phyloP scores from a whole-genome alignment of 148 eudicot genomes.

The Chenopodium suecicum region DNA sequence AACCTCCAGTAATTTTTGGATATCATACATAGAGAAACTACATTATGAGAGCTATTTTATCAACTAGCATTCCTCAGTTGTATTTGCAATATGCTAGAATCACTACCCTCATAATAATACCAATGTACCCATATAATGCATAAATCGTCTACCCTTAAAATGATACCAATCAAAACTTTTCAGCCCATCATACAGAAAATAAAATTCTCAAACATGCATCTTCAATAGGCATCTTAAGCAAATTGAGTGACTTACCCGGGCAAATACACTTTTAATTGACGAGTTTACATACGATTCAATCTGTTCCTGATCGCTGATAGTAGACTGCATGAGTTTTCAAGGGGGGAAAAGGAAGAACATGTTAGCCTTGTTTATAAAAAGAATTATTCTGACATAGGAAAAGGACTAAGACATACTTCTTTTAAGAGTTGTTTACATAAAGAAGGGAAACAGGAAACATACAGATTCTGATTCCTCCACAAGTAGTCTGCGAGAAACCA shows the following conservation, averaged over 20 bases:
- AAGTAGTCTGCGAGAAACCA: conserved; percentile 86
- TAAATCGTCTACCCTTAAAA: neutral
- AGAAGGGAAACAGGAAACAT: conserved; percentile 23
- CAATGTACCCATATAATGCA: neutral
- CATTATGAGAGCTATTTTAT: neutral
- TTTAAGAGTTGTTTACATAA: neutral
- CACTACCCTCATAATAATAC: neutral
- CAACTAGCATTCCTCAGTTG: conserved; percentile 7
- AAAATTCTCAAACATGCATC: neutral
- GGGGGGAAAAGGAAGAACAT: neutral
- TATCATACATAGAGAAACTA: neutral
- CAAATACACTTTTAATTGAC: conserved; percentile 76
- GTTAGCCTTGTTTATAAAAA: neutral
- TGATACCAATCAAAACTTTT: conserved; percentile 6
- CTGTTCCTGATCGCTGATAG: conserved; percentile 69
- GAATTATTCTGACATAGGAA: neutral
- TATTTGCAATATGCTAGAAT: neutral
- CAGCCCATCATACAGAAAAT: neutral
- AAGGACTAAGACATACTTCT: neutral
- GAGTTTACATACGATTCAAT: conserved; percentile 70
- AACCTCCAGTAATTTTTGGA: neutral
- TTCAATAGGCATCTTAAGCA: neutral
- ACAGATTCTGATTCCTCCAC: conserved; percentile 79
- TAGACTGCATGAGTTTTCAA: conserved; percentile 31
- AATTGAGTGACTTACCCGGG: conserved; percentile 60